phyloP scores from a whole-genome alignment of 768 basidiomycete genomes.

The Strobilomyces confusus region DNA sequence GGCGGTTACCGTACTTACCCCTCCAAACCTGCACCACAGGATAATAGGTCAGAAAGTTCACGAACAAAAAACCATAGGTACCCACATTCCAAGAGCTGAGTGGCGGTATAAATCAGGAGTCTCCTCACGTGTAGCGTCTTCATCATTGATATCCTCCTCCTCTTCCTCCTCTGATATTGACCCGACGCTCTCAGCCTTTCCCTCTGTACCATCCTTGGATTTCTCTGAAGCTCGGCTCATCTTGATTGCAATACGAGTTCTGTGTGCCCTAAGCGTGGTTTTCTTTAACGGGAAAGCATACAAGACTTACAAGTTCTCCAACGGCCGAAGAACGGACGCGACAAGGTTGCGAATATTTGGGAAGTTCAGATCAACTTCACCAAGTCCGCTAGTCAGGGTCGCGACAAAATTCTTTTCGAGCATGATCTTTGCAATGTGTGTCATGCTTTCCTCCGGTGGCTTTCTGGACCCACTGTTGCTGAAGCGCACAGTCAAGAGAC shows the following conservation, averaged over 20 bases:
- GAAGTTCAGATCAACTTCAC: slow-evolving; percentile 94
- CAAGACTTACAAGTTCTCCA: slow-evolving; percentile 77
- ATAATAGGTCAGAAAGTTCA: slow-evolving; percentile 7
- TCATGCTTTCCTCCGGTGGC: slow-evolving; percentile 67
- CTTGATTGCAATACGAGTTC: slow-evolving; percentile 96
- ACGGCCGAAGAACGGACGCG: slow-evolving; percentile 80
- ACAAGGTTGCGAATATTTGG: slow-evolving; percentile 85
- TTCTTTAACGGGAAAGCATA: neutral
- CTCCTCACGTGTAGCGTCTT: slow-evolving; percentile 61
- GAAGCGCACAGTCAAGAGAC: slow-evolving; percentile 78
- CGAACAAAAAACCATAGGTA: slow-evolving; percentile 11
- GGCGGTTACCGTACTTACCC: slow-evolving; percentile 49
- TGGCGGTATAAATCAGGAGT: slow-evolving; percentile 94
- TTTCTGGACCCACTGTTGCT: slow-evolving; percentile 47
- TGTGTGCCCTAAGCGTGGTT: slow-evolving; percentile 30
- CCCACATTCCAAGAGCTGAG: slow-evolving; percentile 91
- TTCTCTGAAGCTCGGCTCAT: slow-evolving; percentile 82
- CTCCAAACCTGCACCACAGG: slow-evolving; percentile 52
- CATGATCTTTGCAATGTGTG: slow-evolving; percentile 97
- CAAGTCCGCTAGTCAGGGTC: slow-evolving; percentile 79
- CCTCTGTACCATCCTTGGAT: slow-evolving; percentile 52
- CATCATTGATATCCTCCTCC: slow-evolving; percentile 55
- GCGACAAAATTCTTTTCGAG: slow-evolving; percentile 95
- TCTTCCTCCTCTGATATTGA: slow-evolving; percentile 45
- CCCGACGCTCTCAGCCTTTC: slow-evolving; percentile 40